Evolutionary conservation across 1,139 yeast genomes (phyloP).

Genomic region (Zygosaccharomyces pseudobailii): DNA sequence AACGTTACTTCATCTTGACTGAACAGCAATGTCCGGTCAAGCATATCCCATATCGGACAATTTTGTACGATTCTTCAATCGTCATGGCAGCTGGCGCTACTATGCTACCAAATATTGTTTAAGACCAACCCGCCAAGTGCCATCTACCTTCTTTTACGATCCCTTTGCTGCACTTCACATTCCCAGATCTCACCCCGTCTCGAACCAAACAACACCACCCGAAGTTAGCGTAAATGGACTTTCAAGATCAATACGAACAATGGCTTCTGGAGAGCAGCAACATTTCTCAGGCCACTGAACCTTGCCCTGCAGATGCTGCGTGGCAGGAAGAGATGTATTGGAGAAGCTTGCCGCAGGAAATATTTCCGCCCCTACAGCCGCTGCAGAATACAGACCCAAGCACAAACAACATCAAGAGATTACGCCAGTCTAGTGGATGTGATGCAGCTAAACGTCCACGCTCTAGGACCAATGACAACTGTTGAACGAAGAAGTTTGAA

Average conservation of each 20-base stretch:
- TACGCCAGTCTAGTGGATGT: not conserved
- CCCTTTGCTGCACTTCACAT: not conserved
- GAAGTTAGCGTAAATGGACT: not conserved
- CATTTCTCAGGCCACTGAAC: not conserved
- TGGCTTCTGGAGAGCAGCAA: constrained; percentile 7
- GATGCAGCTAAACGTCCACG: not conserved
- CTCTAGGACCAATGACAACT: not conserved
- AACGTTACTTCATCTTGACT: too few species aligned
- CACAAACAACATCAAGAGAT: not conserved
- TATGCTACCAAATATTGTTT: too few species aligned
- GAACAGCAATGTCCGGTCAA: too few species aligned
- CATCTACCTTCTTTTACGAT: too few species aligned
- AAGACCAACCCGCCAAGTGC: too few species aligned
- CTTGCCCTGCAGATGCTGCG: not conserved
- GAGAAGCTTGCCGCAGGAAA: constrained; percentile 10
- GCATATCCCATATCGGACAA: too few species aligned
- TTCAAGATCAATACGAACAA: constrained; percentile 9
- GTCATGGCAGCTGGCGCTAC: too few species aligned
- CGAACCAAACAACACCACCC: too few species aligned
- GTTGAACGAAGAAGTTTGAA: not conserved
- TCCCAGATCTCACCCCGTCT: not conserved
- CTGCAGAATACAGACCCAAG: not conserved
- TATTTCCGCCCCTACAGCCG: constrained; percentile 3
- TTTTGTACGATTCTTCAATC: too few species aligned
- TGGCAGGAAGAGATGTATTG: constrained; percentile 6